These are phyloP conservation scores for Malus hybrid DNA, from an alignment of 331 rosid genomes.

Conservation along the genomic window DNA sequence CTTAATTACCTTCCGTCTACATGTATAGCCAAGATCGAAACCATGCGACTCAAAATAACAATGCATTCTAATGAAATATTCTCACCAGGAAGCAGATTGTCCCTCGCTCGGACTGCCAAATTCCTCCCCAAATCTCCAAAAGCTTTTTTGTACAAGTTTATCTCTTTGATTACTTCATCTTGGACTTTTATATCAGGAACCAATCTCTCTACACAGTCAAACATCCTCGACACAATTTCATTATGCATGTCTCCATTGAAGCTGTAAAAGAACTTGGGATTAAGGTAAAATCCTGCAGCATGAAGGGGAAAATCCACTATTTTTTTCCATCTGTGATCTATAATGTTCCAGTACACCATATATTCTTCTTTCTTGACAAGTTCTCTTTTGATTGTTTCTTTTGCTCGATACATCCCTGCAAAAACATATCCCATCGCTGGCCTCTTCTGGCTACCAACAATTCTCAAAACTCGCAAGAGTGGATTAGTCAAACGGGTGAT, in stretches of 20 bases:
- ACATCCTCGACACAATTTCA: conserved; percentile 14
- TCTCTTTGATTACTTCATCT: conserved; percentile 23
- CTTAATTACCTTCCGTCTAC: not conserved
- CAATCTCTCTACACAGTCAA: conserved; percentile 20
- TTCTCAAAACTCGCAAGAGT: conserved; percentile 8
- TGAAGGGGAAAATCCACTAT: conserved; percentile 16
- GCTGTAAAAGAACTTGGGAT: conserved; percentile 24
- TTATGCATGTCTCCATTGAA: conserved; percentile 14
- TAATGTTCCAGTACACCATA: conserved; percentile 19
- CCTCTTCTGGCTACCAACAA: conserved; percentile 20
- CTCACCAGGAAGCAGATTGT: conserved; percentile 22
- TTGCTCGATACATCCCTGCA: conserved; percentile 21
- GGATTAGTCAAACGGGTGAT: conserved; percentile 11
- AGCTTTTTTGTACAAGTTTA: conserved; percentile 17
- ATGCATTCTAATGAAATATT: not conserved
- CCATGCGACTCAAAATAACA: not conserved
- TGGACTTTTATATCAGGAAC: conserved; percentile 18
- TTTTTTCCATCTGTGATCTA: conserved; percentile 12
- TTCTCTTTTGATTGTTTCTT: conserved; percentile 22
- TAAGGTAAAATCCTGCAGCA: conserved; percentile 20
- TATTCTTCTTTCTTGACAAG: conserved; percentile 20
- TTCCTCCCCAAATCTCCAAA: conserved; percentile 27
- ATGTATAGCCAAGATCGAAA: not conserved
- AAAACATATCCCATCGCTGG: conserved; percentile 25
- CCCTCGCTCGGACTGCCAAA: conserved; percentile 22